A percentile compares a stretch with the other conserved stretches of the same genome.
Conservation (phyloP, 2,329 filamentous ascomycete genomes). For the Apiospora phragmitis region DNA sequence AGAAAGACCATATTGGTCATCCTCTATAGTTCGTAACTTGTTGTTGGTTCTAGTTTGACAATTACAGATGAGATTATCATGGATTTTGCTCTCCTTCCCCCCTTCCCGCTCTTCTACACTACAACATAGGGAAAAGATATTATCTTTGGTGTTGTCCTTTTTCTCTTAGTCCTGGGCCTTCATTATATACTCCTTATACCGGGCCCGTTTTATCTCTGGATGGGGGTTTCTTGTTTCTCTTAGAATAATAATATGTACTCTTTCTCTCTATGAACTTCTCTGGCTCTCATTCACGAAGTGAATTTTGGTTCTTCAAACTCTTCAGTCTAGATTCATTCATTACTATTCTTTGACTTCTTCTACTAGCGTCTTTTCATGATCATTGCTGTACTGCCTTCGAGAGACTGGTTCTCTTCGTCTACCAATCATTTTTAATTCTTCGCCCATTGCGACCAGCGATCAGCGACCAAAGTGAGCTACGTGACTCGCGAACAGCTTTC, state of each 20-base stretch:
- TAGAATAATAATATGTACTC: not conserved
- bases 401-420: not conserved
- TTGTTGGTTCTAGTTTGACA: not conserved
- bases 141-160: not conserved
- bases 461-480: not conserved
- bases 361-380: not conserved
- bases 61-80: not conserved
- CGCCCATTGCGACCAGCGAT: not conserved
- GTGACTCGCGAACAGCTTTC: not conserved
- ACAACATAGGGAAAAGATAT: not conserved
- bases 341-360: constrained; percentile 1
- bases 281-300: not conserved
- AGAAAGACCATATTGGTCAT: not conserved
- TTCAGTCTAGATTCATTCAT: not conserved
- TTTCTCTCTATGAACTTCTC: not conserved
- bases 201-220: not conserved
- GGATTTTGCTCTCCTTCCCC: not conserved
- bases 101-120: not conserved
- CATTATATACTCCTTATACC: not conserved
- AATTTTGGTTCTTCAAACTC: not conserved
- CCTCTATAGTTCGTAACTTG: not conserved
- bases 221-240: not conserved
- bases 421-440: not conserved
- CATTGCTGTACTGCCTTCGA: not conserved
- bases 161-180: not conserved